phyloP scores from a whole-genome alignment of 2,329 filamentous ascomycete species.

The Metarhizium brunneum region DNA sequence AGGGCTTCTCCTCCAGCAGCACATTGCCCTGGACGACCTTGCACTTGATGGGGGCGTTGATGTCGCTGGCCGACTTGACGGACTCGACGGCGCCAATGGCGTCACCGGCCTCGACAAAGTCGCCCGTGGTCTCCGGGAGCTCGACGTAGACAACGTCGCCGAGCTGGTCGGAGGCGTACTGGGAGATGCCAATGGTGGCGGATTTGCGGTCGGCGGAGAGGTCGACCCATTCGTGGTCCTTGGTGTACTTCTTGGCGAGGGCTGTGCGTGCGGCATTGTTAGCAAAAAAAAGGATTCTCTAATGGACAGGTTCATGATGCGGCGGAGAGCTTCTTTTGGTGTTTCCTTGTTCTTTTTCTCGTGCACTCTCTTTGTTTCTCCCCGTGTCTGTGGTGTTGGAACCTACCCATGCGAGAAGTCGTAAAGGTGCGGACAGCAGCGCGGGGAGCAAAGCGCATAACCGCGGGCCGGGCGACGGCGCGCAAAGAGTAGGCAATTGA shows the following conservation, averaged over 20 bases:
- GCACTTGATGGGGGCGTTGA: constrained; percentile 79
- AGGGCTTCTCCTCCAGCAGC: constrained; percentile 73
- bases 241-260: constrained; percentile 76
- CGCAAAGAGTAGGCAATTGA: constrained; percentile 50
- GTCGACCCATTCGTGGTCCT: constrained; percentile 98
- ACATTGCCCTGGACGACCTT: constrained; percentile 66
- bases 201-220: constrained; percentile 72
- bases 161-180: constrained; percentile 84
- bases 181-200: constrained; percentile 75
- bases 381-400: neutral
- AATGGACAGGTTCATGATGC: neutral
- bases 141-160: constrained; percentile 98
- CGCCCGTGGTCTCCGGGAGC: constrained; percentile 59
- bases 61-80: constrained; percentile 96
- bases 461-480: constrained; percentile 35
- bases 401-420: constrained; percentile 28
- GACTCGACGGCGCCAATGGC: constrained; percentile 92
- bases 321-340: neutral
- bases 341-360: neutral
- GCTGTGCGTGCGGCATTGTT: constrained; percentile 29
- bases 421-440: constrained; percentile 34
- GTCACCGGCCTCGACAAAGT: constrained; percentile 66
- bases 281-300: neutral
- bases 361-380: neutral
- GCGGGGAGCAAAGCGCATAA: constrained; percentile 27